Evolutionary conservation across 257 asterid genomes (phyloP).

Genomic region (Solanum dulcamara): DNA sequence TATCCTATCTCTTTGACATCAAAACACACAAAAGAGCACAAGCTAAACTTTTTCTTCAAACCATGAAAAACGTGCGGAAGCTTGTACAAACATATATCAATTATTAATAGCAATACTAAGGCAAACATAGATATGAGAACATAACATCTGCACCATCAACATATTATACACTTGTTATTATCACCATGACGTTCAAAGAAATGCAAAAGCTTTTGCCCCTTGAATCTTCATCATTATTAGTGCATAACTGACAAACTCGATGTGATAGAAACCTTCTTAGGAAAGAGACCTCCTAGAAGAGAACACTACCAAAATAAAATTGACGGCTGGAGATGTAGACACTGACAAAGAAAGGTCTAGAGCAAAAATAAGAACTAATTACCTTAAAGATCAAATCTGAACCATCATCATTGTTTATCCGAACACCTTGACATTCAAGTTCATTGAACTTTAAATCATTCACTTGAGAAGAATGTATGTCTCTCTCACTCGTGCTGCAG

Average conservation of each 20-base stretch:
- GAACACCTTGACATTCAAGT: slow-evolving; percentile 73
- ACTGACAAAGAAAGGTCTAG: not conserved
- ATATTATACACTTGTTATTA: not conserved
- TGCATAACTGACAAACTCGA: not conserved
- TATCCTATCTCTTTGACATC: not conserved
- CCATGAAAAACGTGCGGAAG: not conserved
- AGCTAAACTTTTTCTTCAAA: not conserved
- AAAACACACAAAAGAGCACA: not conserved
- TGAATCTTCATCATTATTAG: not conserved
- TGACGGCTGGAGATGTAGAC: not conserved
- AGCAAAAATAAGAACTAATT: slow-evolving; percentile 9
- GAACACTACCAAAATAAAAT: not conserved
- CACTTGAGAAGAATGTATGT: slow-evolving; percentile 16
- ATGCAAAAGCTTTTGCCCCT: not conserved
- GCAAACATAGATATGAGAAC: not conserved
- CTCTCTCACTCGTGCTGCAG: slow-evolving; percentile 38
- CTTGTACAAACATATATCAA: not conserved
- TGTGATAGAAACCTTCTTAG: not conserved
- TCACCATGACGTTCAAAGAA: not conserved
- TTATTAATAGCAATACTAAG: not conserved
- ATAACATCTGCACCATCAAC: not conserved
- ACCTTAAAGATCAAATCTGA: slow-evolving; percentile 38
- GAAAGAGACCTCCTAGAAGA: not conserved
- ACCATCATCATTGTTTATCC: slow-evolving; percentile 35
- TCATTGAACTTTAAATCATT: slow-evolving; percentile 31